Conservation (phyloP, 2,329 filamentous ascomycete species). For the Fusarium sp. region DNA sequence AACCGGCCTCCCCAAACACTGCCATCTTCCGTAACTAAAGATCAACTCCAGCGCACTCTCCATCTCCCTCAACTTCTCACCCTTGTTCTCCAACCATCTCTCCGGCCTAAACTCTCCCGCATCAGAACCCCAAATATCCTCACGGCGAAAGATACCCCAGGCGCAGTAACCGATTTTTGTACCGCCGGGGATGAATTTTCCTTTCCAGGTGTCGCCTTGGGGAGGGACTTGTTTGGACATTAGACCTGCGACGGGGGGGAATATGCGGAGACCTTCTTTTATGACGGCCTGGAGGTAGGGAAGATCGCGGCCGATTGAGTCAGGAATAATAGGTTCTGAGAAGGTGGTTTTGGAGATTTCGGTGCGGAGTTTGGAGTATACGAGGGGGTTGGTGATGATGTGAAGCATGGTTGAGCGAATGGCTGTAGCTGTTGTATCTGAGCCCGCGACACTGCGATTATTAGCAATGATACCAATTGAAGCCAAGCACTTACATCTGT, state of each 20-base stretch:
- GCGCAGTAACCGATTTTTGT: conserved; percentile 50
- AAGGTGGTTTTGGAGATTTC: conserved; percentile 38
- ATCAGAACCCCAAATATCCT: conserved; percentile 52
- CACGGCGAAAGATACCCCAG: conserved; percentile 51
- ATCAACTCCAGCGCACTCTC: conserved; percentile 53
- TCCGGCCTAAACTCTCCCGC: conserved; percentile 51
- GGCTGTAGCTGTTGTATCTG: conserved; percentile 67
- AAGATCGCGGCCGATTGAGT: conserved; percentile 51
- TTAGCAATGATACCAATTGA: not conserved
- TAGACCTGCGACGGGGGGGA: conserved; percentile 52
- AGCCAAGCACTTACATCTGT: conserved; percentile 24
- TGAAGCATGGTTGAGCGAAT: conserved; percentile 65
- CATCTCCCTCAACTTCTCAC: conserved; percentile 50
- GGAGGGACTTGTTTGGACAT: conserved; percentile 52
- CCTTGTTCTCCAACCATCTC: conserved; percentile 52
- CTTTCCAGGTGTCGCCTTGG: conserved; percentile 49
- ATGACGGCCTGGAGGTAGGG: conserved; percentile 63
- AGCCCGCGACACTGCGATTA: conserved; percentile 61
- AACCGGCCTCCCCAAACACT: conserved; percentile 54
- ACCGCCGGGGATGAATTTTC: conserved; percentile 49
- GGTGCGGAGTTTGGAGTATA: conserved; percentile 58
- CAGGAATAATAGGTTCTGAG: conserved; percentile 44
- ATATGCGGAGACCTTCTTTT: conserved; percentile 58
- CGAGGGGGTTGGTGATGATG: conserved; percentile 61
- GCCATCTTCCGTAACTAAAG: conserved; percentile 55